Evolutionary conservation across 2,329 filamentous ascomycete genomes (phyloP).

Genomic region (Fusarium sp.): DNA sequence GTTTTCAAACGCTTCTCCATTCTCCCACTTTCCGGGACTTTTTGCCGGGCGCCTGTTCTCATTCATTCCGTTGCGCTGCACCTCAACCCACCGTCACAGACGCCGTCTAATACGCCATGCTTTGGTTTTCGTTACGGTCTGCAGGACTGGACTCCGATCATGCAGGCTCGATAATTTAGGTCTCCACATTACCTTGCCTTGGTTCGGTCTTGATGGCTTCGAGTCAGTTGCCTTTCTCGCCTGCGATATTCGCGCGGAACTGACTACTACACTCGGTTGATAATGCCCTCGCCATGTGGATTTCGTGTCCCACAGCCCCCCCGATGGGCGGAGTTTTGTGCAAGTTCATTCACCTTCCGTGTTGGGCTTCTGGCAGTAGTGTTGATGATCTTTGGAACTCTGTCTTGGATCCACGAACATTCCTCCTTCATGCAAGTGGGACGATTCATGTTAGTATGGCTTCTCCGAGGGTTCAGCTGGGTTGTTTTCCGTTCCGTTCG

Average conservation of each 20-base stretch:
- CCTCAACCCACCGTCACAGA: constrained; percentile 13
- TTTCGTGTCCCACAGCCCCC: neutral
- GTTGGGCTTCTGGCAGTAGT: constrained; percentile 10
- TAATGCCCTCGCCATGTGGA: constrained; percentile 12
- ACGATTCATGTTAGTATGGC: constrained; percentile 4
- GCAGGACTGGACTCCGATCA: neutral
- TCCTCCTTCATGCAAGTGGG: constrained; percentile 10
- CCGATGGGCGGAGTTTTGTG: constrained; percentile 3
- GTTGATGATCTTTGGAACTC: neutral
- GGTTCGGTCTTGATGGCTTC: constrained; percentile 13
- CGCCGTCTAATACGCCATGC: constrained; percentile 32
- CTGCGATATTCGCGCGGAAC: neutral
- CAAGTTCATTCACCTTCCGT: constrained; percentile 11
- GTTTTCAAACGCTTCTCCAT: constrained; percentile 25
- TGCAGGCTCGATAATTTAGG: constrained; percentile 6
- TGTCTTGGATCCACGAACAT: constrained; percentile 13
- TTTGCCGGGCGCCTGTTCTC: constrained; percentile 17
- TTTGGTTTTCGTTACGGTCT: constrained; percentile 14
- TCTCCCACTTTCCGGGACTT: constrained; percentile 1
- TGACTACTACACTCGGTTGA: constrained; percentile 13
- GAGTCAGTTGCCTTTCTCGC: constrained; percentile 27
- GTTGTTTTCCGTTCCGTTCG: constrained; percentile 10
- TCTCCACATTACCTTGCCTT: constrained; percentile 23
- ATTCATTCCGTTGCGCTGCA: constrained; percentile 33
- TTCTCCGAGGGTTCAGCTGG: neutral